A percentile compares a stretch with the other conserved stretches of the same genome.
These are phyloP conservation scores for Hibiscus mutabilis DNA, from an alignment of 345 rosid genomes.

Conservation along the genomic window DNA sequence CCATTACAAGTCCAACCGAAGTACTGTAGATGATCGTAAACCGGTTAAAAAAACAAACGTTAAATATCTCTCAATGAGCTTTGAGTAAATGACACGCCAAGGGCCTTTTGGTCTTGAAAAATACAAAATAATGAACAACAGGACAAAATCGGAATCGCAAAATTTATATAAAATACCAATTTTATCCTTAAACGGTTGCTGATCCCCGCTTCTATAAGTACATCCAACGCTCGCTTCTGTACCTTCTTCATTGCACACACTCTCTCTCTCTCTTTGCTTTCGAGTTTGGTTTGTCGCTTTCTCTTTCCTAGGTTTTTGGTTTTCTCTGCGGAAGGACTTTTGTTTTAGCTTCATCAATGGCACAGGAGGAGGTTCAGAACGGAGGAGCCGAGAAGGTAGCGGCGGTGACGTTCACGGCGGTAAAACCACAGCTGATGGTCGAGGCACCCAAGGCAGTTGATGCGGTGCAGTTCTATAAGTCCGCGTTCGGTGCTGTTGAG, in stretches of 20 bases:
- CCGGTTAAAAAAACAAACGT: too few species aligned
- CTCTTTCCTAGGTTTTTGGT: constrained; percentile 32
- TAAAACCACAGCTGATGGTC: constrained; percentile 60
- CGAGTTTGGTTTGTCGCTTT: not conserved
- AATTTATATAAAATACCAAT: constrained; percentile 14
- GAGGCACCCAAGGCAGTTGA: constrained; percentile 78
- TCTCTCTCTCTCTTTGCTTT: not conserved
- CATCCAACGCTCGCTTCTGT: not conserved
- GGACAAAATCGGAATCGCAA: constrained; percentile 18
- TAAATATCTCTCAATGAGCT: too few species aligned
- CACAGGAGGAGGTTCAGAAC: constrained; percentile 44
- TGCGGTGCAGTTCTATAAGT: constrained; percentile 77
- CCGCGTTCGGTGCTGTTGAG: constrained; percentile 72
- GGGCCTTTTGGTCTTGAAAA: constrained; percentile 19
- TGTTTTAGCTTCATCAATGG: constrained; percentile 31
- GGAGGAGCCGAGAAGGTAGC: constrained; percentile 48
- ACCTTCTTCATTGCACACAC: constrained; percentile 16
- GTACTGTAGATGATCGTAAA: not conserved
- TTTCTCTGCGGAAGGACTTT: not conserved
- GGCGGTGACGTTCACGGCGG: constrained; percentile 42
- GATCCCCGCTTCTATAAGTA: constrained; percentile 55
- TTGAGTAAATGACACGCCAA: constrained; percentile 10
- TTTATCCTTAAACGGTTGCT: constrained; percentile 41
- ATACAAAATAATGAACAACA: not conserved
- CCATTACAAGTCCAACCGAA: not conserved